phyloP scores from a whole-genome alignment of 116 monocot genomes.

The Cymodocea nodosa region DNA sequence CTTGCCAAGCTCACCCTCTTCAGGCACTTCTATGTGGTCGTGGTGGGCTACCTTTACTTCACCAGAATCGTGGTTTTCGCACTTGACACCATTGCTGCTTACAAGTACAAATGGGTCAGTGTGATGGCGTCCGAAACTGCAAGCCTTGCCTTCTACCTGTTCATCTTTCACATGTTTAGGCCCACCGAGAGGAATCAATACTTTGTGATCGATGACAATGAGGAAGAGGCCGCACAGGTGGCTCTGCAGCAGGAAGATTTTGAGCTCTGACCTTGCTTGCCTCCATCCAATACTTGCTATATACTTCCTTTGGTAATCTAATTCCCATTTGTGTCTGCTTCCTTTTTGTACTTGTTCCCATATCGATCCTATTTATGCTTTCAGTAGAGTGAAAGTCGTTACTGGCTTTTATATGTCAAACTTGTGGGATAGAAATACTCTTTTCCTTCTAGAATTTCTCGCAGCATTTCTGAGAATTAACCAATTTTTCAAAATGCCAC shows the following conservation, averaged over 20 bases:
- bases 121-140: conserved; percentile 8
- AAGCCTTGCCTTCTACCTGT: conserved; percentile 19
- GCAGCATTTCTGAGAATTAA: too few relatives aligned
- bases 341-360: too few relatives aligned
- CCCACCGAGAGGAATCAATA: conserved; percentile 18
- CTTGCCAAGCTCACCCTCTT: conserved; percentile 26
- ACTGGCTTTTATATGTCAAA: too few relatives aligned
- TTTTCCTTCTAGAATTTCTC: too few relatives aligned
- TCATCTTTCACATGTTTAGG: conserved; percentile 16
- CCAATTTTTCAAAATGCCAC: too few relatives aligned
- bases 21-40: conserved; percentile 24
- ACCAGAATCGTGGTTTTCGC: conserved; percentile 23
- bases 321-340: too few relatives aligned
- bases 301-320: too few relatives aligned
- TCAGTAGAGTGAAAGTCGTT: too few relatives aligned
- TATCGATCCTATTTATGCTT: too few relatives aligned
- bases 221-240: conserved; percentile 17
- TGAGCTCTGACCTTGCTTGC: conserved; percentile 8
- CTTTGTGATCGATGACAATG: conserved; percentile 11
- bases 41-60: conserved; percentile 28
- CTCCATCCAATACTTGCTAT: too few relatives aligned
- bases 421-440: too few relatives aligned
- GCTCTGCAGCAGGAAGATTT: conserved; percentile 20
- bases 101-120: conserved; percentile 17
- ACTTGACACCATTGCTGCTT: conserved; percentile 6